Evolutionary conservation across 805 yeast species (phyloP).

Genomic region (Brettanomyces bruxellensis): DNA sequence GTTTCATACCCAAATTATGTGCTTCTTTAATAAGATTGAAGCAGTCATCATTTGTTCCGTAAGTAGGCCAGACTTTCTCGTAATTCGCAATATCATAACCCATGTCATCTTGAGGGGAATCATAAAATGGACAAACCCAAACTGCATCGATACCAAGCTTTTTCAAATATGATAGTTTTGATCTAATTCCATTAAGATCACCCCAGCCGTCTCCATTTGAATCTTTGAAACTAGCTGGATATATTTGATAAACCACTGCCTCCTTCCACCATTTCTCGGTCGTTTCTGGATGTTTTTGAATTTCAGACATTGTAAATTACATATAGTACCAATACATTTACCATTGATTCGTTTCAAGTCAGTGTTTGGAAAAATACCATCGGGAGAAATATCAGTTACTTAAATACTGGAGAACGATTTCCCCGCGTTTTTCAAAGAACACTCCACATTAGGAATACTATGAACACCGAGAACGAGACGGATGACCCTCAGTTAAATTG

Average conservation of each 20-base stretch:
- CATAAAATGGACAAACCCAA: slow-evolving; percentile 52
- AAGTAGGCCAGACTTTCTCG: slow-evolving; percentile 39
- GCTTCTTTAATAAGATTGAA: slow-evolving; percentile 36
- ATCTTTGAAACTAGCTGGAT: slow-evolving; percentile 55
- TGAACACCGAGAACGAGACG: no score
- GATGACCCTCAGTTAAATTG: no score
- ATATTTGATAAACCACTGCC: slow-evolving; percentile 48
- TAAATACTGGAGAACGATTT: no score
- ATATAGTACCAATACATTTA: no score
- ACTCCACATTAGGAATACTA: no score
- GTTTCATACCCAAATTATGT: slow-evolving; percentile 41
- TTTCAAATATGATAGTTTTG: slow-evolving; percentile 16
- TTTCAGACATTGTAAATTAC: no score
- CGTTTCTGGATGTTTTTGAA: background rate
- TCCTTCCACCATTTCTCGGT: slow-evolving; percentile 43
- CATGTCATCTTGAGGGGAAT: slow-evolving; percentile 54
- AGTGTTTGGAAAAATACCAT: no score
- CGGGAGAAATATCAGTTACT: no score
- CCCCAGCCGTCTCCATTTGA: slow-evolving; percentile 53
- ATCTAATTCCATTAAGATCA: slow-evolving; percentile 44
- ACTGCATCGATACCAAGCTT: slow-evolving; percentile 21
- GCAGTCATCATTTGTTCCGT: slow-evolving; percentile 47
- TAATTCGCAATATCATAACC: slow-evolving; percentile 54
- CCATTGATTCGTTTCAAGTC: no score
- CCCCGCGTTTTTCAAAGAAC: no score